phyloP scores from a whole-genome alignment of 1,284 basidiomycete species.

The Inonotus hispidus region DNA sequence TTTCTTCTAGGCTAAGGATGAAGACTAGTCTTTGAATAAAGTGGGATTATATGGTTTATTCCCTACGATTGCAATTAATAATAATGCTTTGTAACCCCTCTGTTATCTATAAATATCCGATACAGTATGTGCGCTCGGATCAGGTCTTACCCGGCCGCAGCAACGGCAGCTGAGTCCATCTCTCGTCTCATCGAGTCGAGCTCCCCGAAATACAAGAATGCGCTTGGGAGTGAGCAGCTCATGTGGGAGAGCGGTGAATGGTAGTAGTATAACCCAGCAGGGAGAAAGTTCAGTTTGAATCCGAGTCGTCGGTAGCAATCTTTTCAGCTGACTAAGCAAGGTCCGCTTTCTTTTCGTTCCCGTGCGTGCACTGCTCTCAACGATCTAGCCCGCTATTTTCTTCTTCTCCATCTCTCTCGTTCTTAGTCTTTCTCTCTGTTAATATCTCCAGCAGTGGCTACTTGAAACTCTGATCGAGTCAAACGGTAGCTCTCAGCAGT shows the following conservation, averaged over 20 bases:
- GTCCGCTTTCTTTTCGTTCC: neutral
- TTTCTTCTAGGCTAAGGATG: too few relatives aligned
- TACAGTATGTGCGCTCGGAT: neutral
- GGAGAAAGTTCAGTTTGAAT: neutral
- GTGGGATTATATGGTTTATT: too few relatives aligned
- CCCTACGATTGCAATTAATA: too few relatives aligned
- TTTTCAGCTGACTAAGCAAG: neutral
- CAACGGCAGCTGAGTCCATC: neutral
- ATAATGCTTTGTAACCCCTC: neutral
- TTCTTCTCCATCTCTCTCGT: neutral
- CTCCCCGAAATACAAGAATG: neutral
- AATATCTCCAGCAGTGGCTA: neutral
- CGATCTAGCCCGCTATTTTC: slow-evolving; percentile 1
- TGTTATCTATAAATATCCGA: neutral
- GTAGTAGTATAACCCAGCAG: neutral
- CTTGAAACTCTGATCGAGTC: neutral
- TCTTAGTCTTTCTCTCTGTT: neutral
- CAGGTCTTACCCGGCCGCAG: neutral
- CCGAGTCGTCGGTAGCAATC: neutral
- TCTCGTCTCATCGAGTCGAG: neutral
- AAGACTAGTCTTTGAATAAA: too few relatives aligned
- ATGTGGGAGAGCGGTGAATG: neutral
- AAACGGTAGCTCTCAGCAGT: slow-evolving; percentile 1
- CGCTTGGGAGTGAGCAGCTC: neutral
- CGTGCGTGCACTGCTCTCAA: neutral